A percentile compares a stretch with the other conserved stretches of the same genome.
Evolutionary conservation across 1,139 yeast species (phyloP).

Genomic region (Diutina scorzettiae): DNA sequence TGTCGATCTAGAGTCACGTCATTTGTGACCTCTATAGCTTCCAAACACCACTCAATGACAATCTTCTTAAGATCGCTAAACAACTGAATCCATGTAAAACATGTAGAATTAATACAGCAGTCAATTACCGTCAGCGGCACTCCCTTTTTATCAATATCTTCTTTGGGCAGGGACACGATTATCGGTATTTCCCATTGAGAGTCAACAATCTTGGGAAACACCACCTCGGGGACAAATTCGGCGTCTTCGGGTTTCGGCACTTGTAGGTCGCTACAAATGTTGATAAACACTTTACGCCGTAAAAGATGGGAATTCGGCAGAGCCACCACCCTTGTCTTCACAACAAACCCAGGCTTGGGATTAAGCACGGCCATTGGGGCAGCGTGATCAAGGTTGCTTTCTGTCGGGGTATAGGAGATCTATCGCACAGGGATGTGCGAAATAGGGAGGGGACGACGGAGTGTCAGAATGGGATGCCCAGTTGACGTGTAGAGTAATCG

Average conservation of each 20-base stretch:
- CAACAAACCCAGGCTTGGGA: slow-evolving; percentile 54
- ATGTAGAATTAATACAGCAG: slow-evolving; percentile 54
- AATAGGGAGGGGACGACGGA: no score
- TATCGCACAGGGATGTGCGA: no score
- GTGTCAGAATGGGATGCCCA: no score
- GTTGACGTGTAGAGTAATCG: no score
- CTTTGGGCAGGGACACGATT: slow-evolving; percentile 42
- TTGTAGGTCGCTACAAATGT: slow-evolving; percentile 53
- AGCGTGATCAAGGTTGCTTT: no score
- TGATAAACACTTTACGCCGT: slow-evolving; percentile 63
- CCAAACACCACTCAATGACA: slow-evolving; percentile 52
- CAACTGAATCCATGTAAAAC: slow-evolving; percentile 51
- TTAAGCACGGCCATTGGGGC: slow-evolving; percentile 9
- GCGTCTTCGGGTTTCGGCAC: slow-evolving; percentile 40
- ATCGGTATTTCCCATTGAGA: slow-evolving; percentile 83
- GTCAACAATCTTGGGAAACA: slow-evolving; percentile 55
- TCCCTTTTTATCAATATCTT: slow-evolving; percentile 63
- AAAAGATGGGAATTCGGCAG: slow-evolving; percentile 15
- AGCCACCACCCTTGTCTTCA: slow-evolving; percentile 42
- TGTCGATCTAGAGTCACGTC: slow-evolving; percentile 29
- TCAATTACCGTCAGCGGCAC: slow-evolving; percentile 54
- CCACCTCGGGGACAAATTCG: slow-evolving; percentile 42
- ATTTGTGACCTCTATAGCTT: slow-evolving; percentile 46
- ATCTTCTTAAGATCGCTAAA: slow-evolving; percentile 39
- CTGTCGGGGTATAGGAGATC: no score